Percentiles rank a stretch among this genome's conserved stretches.
Conservation (phyloP, 2,329 filamentous ascomycete genomes). For the Truncatella angustata region DNA sequence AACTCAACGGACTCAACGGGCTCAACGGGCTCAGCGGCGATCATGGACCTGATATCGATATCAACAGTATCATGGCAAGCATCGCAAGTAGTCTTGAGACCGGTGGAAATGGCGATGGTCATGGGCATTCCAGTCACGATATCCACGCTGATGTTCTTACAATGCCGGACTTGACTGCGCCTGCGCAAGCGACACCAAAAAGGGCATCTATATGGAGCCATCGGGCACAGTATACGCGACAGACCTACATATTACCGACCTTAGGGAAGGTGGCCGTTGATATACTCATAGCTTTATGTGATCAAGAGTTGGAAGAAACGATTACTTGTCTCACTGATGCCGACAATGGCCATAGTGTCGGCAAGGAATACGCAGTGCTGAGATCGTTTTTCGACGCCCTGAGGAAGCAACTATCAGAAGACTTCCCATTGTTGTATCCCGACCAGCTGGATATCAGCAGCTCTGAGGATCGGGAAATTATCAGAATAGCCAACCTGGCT, state of each 20-base stretch:
- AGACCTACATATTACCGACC: conserved; percentile 30
- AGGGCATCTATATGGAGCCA: conserved; percentile 29
- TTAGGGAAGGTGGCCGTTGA: conserved; percentile 30
- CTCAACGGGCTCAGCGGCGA: background rate
- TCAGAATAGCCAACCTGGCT: conserved; percentile 30
- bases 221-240: conserved; percentile 28
- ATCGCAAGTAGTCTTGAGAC: background rate
- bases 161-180: conserved; percentile 1
- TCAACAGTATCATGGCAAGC: conserved; percentile 9
- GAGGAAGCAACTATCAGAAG: conserved; percentile 23
- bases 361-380: conserved; percentile 26
- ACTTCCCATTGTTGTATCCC: conserved; percentile 22
- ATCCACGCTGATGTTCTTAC: background rate
- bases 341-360: conserved; percentile 25
- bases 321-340: conserved; percentile 26
- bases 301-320: conserved; percentile 32
- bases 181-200: conserved; percentile 4
- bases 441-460: conserved; percentile 23
- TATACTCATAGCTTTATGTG: conserved; percentile 30
- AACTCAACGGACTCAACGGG: too few relatives aligned
- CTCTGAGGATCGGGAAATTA: conserved; percentile 24
- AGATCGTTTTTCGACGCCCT: conserved; percentile 26
- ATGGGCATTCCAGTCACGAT: conserved; percentile 12
- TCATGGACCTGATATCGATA: conserved; percentile 1
- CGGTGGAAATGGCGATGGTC: conserved; percentile 10